These are phyloP conservation scores for Entomortierella beljakovae DNA, from an alignment of 192 early-diverging fungal species.

Conservation along the genomic window DNA sequence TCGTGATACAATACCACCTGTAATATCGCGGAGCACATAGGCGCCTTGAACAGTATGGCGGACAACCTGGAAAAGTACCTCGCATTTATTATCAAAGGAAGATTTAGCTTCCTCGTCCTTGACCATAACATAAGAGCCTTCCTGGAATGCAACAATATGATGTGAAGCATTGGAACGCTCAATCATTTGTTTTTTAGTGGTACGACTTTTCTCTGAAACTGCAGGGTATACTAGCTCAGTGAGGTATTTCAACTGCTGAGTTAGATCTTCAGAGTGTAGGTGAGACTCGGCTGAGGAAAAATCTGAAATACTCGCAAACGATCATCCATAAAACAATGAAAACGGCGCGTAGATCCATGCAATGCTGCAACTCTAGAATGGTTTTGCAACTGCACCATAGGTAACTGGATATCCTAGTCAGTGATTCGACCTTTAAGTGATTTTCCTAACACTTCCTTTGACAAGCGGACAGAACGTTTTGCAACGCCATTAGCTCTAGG, in stretches of 20 bases:
- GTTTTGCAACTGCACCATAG: slow-evolving; percentile 45
- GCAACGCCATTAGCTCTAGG: too few species aligned
- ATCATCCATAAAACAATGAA: slow-evolving; percentile 44
- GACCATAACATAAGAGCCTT: too few species aligned
- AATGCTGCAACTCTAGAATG: slow-evolving; percentile 27
- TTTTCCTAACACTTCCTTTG: slow-evolving; percentile 39
- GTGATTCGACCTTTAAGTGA: slow-evolving; percentile 6
- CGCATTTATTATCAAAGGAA: too few species aligned
- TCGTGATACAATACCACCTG: too few species aligned
- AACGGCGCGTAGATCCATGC: slow-evolving; percentile 47
- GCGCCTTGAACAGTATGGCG: too few species aligned
- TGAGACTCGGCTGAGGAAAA: not conserved
- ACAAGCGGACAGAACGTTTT: slow-evolving; percentile 10
- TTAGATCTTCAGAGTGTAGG: not conserved
- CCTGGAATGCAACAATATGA: too few species aligned
- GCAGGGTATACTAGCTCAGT: slow-evolving; percentile 15
- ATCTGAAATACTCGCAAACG: not conserved
- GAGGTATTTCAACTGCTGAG: slow-evolving; percentile 3
- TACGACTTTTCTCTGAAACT: slow-evolving; percentile 5
- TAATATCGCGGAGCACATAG: too few species aligned
- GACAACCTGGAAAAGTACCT: too few species aligned
- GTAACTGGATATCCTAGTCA: slow-evolving; percentile 52
- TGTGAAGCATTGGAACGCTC: too few species aligned
- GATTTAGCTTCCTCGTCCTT: too few species aligned
- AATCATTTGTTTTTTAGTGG: slow-evolving; percentile 2